Evolutionary conservation across 306 rosid species (phyloP).

Genomic region (Cucumis cinereus): DNA sequence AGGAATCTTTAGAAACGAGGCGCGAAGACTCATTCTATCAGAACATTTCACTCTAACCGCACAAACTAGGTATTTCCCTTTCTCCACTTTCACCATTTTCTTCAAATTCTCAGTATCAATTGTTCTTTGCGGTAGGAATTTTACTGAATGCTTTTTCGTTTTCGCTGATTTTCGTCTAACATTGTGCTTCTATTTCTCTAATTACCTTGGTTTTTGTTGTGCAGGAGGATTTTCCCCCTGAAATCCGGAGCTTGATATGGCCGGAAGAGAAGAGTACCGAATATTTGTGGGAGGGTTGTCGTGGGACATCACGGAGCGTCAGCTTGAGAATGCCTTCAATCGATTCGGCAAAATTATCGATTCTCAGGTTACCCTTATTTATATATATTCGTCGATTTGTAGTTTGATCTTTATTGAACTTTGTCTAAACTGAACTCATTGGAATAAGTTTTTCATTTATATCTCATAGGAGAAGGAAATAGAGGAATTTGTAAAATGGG

Average conservation of each 20-base stretch:
- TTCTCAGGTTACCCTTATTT: conserved; percentile 46
- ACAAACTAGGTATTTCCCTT: neutral
- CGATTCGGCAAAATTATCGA: conserved; percentile 69
- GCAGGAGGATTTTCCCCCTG: neutral
- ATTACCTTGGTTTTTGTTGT: neutral
- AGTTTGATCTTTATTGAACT: neutral
- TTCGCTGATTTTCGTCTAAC: neutral
- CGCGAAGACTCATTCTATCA: neutral
- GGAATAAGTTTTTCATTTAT: neutral
- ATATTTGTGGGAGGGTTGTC: conserved; percentile 89
- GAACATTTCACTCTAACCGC: neutral
- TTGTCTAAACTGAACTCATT: neutral
- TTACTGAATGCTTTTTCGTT: neutral
- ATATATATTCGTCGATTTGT: neutral
- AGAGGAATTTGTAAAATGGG: neutral
- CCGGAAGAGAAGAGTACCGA: conserved; percentile 78
- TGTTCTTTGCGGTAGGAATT: neutral
- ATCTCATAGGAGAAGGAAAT: neutral
- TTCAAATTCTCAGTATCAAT: neutral
- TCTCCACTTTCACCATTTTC: neutral
- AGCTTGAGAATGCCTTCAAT: conserved; percentile 66
- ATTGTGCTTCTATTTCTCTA: neutral
- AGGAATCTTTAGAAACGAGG: neutral
- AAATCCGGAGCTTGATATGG: conserved; percentile 29
- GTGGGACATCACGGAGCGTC: conserved; percentile 87